Conservation (phyloP, 768 basidiomycete species). For the Kwoniella europaea region DNA sequence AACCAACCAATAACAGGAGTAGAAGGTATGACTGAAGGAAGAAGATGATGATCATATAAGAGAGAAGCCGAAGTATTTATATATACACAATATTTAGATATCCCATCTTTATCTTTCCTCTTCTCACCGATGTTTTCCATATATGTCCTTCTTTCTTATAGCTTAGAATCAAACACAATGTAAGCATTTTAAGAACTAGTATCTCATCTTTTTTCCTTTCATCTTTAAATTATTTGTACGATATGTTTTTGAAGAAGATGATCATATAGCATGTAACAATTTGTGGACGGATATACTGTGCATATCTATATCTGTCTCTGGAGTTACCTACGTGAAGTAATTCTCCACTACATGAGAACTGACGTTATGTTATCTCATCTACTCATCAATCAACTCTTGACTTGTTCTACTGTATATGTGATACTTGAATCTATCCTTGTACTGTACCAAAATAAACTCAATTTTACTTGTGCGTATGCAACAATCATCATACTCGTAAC, state of each 20-base stretch:
- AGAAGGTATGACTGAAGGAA: too few species aligned
- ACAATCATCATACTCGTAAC: neutral
- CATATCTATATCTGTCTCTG: too few species aligned
- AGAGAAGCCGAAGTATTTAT: neutral
- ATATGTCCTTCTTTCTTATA: neutral
- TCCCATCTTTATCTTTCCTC: neutral
- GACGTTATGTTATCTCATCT: too few species aligned
- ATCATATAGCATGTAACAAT: conserved; percentile 9
- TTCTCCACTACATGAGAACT: too few species aligned
- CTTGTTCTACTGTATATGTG: too few species aligned
- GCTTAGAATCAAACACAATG: neutral
- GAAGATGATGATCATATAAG: neutral
- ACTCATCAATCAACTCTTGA: too few species aligned
- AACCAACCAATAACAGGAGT: too few species aligned
- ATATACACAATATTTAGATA: neutral
- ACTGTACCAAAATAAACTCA: too few species aligned
- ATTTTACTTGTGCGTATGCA: too few species aligned
- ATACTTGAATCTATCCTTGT: too few species aligned
- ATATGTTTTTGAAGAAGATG: conserved; percentile 9
- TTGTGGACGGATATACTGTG: neutral
- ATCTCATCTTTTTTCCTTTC: neutral
- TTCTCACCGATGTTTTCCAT: neutral
- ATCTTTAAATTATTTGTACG: neutral
- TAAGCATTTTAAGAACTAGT: neutral
- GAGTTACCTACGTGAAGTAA: too few species aligned